Conservation (phyloP, 1,139 yeast genomes). For the Protomyces lactucae-debilis region DNA sequence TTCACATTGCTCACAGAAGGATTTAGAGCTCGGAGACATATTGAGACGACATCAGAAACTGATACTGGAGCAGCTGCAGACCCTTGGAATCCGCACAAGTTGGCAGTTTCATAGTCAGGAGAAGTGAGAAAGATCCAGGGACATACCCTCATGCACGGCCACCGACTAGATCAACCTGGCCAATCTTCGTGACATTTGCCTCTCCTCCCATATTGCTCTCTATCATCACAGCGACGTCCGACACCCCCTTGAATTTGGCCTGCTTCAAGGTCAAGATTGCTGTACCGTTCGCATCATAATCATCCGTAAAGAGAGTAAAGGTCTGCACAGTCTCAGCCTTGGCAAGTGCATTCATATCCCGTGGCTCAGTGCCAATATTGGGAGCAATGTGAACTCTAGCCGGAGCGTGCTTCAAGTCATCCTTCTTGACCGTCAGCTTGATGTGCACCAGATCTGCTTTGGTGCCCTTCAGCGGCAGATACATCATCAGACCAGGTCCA, state of each 20-base stretch:
- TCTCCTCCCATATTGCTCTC: slow-evolving; percentile 1
- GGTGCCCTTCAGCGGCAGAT: slow-evolving; percentile 1
- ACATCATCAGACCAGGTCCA: slow-evolving; percentile 3
- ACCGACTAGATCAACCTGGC: slow-evolving; percentile 14
- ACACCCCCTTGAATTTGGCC: slow-evolving; percentile 10
- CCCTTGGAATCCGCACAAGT: too few relatives aligned
- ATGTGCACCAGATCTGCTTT: not conserved
- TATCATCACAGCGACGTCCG: slow-evolving; percentile 2
- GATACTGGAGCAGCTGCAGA: too few relatives aligned
- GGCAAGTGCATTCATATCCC: slow-evolving; percentile 15
- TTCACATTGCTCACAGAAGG: too few relatives aligned
- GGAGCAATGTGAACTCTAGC: slow-evolving; percentile 12
- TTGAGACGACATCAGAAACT: too few relatives aligned
- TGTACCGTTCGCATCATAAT: not conserved
- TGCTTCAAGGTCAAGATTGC: slow-evolving; percentile 3
- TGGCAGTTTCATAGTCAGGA: too few relatives aligned
- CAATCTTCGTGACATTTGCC: not conserved
- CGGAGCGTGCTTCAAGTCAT: slow-evolving; percentile 1
- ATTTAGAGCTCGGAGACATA: too few relatives aligned
- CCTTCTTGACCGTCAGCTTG: not conserved
- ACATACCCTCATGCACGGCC: not conserved
- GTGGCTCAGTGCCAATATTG: not conserved
- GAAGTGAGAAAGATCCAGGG: too few relatives aligned
- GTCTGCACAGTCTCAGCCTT: slow-evolving; percentile 19
- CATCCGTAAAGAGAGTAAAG: slow-evolving; percentile 15